phyloP scores from a whole-genome alignment of 2,329 filamentous ascomycete genomes.

The Fusarium nodosum region DNA sequence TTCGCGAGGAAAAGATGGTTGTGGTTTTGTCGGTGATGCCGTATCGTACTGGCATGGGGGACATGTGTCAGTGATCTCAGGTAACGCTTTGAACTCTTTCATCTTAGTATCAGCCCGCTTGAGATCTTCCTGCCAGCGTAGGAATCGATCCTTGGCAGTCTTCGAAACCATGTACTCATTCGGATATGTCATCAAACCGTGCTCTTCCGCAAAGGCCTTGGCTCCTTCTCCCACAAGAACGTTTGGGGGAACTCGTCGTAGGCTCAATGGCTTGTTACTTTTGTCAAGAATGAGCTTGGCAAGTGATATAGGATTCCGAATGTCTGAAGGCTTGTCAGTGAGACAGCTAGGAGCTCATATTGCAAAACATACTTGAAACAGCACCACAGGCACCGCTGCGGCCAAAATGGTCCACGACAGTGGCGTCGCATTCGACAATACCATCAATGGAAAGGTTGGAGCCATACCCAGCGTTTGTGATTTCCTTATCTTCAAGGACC shows the following conservation, averaged over 20 bases:
- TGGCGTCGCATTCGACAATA: constrained; percentile 93
- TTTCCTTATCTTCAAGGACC: constrained; percentile 90
- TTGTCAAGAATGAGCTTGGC: constrained; percentile 86
- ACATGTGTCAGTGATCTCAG: constrained; percentile 35
- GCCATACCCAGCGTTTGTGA: constrained; percentile 96
- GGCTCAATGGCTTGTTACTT: constrained; percentile 80
- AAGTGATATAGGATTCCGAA: constrained; percentile 92
- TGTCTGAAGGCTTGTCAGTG: constrained; percentile 67
- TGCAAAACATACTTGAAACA: constrained; percentile 77
- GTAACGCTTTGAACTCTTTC: constrained; percentile 46
- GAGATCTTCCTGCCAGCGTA: constrained; percentile 83
- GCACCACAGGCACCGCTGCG: constrained; percentile 94
- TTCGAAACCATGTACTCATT: constrained; percentile 85
- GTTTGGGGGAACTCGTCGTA: constrained; percentile 92
- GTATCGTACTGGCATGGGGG: constrained; percentile 55
- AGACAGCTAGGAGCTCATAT: not conserved
- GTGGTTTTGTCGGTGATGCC: constrained; percentile 47
- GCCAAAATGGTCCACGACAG: constrained; percentile 90
- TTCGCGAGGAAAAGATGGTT: constrained; percentile 55
- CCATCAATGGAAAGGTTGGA: constrained; percentile 95
- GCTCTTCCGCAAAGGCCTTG: constrained; percentile 84
- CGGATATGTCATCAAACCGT: constrained; percentile 79
- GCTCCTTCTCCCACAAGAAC: constrained; percentile 90
- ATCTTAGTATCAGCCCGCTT: constrained; percentile 68
- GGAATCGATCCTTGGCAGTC: constrained; percentile 81